Conservation (phyloP, 1,284 basidiomycete species). For the Gomphus sp. region DNA sequence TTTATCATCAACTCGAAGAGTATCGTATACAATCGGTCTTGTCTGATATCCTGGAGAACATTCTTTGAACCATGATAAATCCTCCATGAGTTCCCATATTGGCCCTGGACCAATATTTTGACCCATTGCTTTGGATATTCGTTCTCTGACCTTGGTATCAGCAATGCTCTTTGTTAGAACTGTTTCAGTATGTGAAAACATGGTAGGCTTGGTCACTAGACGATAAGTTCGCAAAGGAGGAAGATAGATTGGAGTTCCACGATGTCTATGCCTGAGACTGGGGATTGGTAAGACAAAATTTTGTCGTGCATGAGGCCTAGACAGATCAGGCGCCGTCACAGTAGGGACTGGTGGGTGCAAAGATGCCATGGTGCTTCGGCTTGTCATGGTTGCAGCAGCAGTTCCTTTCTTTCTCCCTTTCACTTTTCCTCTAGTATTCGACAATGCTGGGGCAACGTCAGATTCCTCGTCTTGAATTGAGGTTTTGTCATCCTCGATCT, state of each 20-base stretch:
- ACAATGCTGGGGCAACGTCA: conserved; percentile 15
- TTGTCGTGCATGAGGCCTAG: conserved; percentile 32
- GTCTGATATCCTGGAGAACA: conserved; percentile 23
- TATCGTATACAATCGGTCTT: conserved; percentile 48
- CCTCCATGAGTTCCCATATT: conserved; percentile 63
- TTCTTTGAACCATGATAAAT: conserved; percentile 71
- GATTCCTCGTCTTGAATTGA: conserved; percentile 16
- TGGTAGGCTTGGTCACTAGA: conserved; percentile 35
- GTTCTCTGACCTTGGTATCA: conserved; percentile 30
- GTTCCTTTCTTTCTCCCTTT: conserved; percentile 10
- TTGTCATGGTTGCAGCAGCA: conserved; percentile 9
- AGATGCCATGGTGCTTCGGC: neutral
- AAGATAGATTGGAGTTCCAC: conserved; percentile 49
- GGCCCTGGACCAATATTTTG: conserved; percentile 66
- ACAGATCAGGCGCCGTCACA: conserved; percentile 16
- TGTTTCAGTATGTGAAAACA: conserved; percentile 31
- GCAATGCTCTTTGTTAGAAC: conserved; percentile 19
- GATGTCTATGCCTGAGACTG: conserved; percentile 57
- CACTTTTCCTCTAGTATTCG: conserved; percentile 14
- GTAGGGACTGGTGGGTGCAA: conserved; percentile 12
- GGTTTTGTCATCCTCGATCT: conserved; percentile 11
- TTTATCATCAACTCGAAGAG: conserved; percentile 31
- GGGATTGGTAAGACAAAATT: conserved; percentile 47
- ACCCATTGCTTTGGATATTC: conserved; percentile 55
- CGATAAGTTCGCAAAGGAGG: conserved; percentile 44